A percentile compares a stretch with the other conserved stretches of the same genome.
phyloP scores from a whole-genome alignment of 2,329 filamentous ascomycete species.

The Beauveria pseudobassiana region DNA sequence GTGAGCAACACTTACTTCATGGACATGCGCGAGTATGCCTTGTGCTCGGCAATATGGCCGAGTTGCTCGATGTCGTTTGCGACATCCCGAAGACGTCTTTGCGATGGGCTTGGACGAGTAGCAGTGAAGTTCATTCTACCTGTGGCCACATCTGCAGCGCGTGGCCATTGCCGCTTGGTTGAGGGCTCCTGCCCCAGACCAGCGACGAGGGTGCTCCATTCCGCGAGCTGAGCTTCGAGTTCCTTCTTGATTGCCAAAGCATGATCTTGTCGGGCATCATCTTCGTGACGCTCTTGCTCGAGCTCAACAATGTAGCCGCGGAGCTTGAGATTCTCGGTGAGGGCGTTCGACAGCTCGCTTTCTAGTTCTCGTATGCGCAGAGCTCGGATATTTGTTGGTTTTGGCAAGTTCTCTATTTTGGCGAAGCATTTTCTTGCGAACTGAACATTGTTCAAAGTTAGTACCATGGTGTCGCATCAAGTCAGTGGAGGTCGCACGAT shows the following conservation, averaged over 20 bases:
- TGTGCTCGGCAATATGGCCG: constrained; percentile 59
- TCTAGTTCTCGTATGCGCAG: constrained; percentile 71
- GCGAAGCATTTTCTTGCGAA: constrained; percentile 70
- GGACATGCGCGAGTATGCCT: constrained; percentile 58
- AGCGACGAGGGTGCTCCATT: constrained; percentile 61
- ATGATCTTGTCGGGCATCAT: constrained; percentile 52
- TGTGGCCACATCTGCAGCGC: constrained; percentile 32
- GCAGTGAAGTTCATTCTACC: constrained; percentile 33
- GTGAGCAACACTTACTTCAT: constrained; percentile 47
- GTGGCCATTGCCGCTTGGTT: constrained; percentile 37
- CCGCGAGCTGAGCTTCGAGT: constrained; percentile 64
- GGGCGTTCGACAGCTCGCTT: constrained; percentile 63
- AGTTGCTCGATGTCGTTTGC: constrained; percentile 45
- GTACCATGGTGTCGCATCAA: background rate
- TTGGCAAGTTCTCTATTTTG: constrained; percentile 80
- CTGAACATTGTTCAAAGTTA: constrained; percentile 35
- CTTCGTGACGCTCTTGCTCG: constrained; percentile 58
- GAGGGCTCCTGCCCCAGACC: constrained; percentile 56
- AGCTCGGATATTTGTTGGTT: constrained; percentile 70
- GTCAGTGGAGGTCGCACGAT: constrained; percentile 44
- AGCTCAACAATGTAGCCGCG: constrained; percentile 63
- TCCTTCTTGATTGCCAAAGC: constrained; percentile 62
- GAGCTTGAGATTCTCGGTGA: constrained; percentile 72
- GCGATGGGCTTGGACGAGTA: constrained; percentile 40
- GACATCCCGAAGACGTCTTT: constrained; percentile 49